Base-by-base conservation (phyloP, 2,329 filamentous ascomycete species). In the Mycosphaerella sp. region DNA sequence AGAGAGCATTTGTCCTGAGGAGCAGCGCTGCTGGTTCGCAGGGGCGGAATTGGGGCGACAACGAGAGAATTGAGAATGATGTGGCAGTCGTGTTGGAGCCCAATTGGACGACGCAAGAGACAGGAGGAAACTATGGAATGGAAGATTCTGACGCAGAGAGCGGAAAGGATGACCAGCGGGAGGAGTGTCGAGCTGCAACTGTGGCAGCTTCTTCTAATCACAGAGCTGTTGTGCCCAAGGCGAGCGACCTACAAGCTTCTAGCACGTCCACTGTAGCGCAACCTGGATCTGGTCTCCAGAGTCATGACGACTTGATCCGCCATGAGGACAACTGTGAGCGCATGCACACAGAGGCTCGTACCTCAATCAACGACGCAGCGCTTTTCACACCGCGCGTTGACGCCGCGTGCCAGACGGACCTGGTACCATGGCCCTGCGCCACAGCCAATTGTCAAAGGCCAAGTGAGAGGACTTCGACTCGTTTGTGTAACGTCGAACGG, bases 361-460 rank as follows among this genome's bases (percentile, higher is more conserved):
- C 30, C 10, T 34, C 30, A 34, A n/a, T 34, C 7, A 10, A 12
- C 30, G 9, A 34, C 10, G 2, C 30, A 34, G 30, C 30, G 10
- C 10, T 34, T n/a, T 4, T 5, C 13, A 18, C 14, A 39, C 36
- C 14, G 14, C 17, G 9, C 14, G 17, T 7, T 13, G 30, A 48
- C 4, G 10, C 21, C 25, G 45, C 36, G n/a, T 48, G 37, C 32
- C 45, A 48, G n/a, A 16, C 37, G 16, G 37, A 48, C 10, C 18
- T 41, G 14, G 28, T 18, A 14, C 36, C 45, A 35, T 48, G 45
- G 45, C 45, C 45, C 9, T 48, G 45, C 13, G 45, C 37, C 7
- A 28, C n/a, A 13, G 16, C 25, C 12, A 18, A 30, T 28, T 48
- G 45, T 37, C 13, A 18, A 18, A 25, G 36, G 18, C 45, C 36